Evolutionary conservation across 116 monocot genomes (phyloP).

Genomic region (Cymodocea nodosa): DNA sequence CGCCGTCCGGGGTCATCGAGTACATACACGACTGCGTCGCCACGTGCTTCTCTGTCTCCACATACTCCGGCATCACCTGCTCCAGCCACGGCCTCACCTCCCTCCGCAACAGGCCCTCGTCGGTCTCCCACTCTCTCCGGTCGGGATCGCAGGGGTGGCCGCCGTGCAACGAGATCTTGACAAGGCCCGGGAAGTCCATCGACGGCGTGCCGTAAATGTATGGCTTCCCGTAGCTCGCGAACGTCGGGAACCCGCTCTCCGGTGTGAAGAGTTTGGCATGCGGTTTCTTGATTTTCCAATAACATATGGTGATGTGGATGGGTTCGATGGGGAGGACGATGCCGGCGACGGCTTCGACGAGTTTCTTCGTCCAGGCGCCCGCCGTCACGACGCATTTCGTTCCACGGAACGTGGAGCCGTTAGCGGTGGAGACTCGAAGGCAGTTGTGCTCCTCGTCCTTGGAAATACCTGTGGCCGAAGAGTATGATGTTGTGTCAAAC

Average conservation of each 20-base stretch:
- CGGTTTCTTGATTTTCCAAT: constrained; percentile 56
- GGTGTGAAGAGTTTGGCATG: constrained; percentile 18
- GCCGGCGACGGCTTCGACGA: constrained; percentile 24
- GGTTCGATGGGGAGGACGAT: constrained; percentile 46
- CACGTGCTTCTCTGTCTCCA: constrained; percentile 29
- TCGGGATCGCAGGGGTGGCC: constrained; percentile 65
- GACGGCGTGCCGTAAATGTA: constrained; percentile 71
- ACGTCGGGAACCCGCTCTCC: constrained; percentile 57
- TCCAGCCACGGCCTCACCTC: constrained; percentile 40
- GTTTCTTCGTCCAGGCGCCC: constrained; percentile 60
- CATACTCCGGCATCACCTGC: constrained; percentile 15
- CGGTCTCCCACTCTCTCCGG: constrained; percentile 35
- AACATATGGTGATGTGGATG: constrained; percentile 41
- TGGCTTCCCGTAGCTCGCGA: constrained; percentile 55
- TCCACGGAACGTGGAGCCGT: constrained; percentile 13
- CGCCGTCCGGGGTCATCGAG: constrained; percentile 79
- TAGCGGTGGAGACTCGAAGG: constrained; percentile 24
- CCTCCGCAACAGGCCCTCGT: constrained; percentile 5
- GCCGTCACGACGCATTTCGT: constrained; percentile 55
- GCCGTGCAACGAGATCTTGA: constrained; percentile 57
- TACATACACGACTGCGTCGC: constrained; percentile 65
- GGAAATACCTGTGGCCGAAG: not conserved
- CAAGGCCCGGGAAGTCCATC: constrained; percentile 65
- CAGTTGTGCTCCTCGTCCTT: not conserved
- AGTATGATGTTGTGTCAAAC: no score